Base-by-base conservation (phyloP, 1,284 basidiomycete genomes). In the Ganoderma meredithae region DNA sequence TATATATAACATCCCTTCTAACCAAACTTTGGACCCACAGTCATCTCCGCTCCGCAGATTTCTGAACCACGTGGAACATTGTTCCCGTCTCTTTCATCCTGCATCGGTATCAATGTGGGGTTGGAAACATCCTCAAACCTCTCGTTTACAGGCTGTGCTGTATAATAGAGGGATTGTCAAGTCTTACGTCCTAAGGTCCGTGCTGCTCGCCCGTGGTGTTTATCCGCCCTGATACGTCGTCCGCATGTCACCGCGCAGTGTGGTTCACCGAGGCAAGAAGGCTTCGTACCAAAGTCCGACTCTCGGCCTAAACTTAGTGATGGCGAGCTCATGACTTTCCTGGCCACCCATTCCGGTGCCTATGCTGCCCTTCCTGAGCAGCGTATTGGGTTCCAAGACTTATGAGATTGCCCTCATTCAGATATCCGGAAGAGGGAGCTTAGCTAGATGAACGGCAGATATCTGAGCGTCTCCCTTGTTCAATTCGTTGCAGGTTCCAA, bases 21-120 rank as follows among this genome's bases (percentile, higher is more conserved):
- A 49, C 47, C 47, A 49, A 47, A 47, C 44, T 49, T 25, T 49
- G 22, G 47, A 49, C 47, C 47, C 47, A 49, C 10, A 49, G 47
- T 25, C 47, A 13, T 49, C 47, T 49, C 22, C 22, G 22, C 22
- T 49, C 12, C 1, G 47, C 22, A 22, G 25, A 49, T 22, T 49
- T 49, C 47, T 49, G 22, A 49, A 25, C 22, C 47, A 10, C 47
- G 47, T 25, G 22, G 12, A 25, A 13, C 9, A 22, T 25, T 6
- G 47, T 49, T 49, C 9, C 22, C 9, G 25, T 25, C 12, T 25
- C 10, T 47, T 22, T 4, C 17, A 44, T 6, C 43, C 43, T 44
- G 43, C 17, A 44, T 44, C 15, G 17, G 15, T 19, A 2, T 15
- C 17, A 44, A 19, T 17, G 17, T 12, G 17, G 43, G 43, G 15